Evolutionary conservation across 2,329 filamentous ascomycete species (phyloP).

Genomic region (Dactylellina drechsleri): DNA sequence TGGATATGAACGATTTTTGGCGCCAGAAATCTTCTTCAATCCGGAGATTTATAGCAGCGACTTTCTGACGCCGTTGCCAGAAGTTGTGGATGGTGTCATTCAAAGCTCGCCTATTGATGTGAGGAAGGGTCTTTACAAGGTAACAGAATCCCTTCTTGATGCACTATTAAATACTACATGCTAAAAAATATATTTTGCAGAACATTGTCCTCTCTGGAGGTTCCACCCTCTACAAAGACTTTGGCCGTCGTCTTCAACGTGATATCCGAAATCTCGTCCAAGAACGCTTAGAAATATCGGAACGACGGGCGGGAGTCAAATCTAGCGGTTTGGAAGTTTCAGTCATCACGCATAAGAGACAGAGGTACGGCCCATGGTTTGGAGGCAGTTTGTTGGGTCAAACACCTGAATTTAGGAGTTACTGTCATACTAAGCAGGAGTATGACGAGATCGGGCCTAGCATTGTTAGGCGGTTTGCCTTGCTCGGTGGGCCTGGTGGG

Average conservation of each 20-base stretch:
- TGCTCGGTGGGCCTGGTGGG: conserved; percentile 82
- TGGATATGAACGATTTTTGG: conserved; percentile 96
- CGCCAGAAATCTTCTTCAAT: conserved; percentile 99
- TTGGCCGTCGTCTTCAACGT: conserved; percentile 91
- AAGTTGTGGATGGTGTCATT: conserved; percentile 94
- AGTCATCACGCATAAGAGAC: conserved; percentile 96
- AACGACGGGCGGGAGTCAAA: conserved; percentile 88
- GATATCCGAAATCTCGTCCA: conserved; percentile 98
- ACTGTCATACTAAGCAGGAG: conserved; percentile 93
- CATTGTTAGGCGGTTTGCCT: conserved; percentile 92
- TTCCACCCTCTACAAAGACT: conserved; percentile 98
- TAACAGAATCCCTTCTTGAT: conserved; percentile 14
- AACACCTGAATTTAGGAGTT: conserved; percentile 97
- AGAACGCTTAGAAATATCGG: conserved; percentile 88
- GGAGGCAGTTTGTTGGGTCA: conserved; percentile 95
- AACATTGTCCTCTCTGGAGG: conserved; percentile 98
- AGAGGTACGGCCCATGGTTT: conserved; percentile 98
- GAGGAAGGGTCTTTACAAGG: conserved; percentile 91
- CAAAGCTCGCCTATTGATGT: conserved; percentile 98
- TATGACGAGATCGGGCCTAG: conserved; percentile 97
- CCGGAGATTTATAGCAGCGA: conserved; percentile 99
- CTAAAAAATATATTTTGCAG: conserved; percentile 58
- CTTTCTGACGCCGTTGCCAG: conserved; percentile 93
- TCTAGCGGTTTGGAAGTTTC: conserved; percentile 95
- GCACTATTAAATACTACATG: background rate